A percentile compares a stretch with the other conserved stretches of the same genome.
Evolutionary conservation across 169 alveolate genomes (phyloP).

Genomic region (Plasmodium cynomolgi): DNA sequence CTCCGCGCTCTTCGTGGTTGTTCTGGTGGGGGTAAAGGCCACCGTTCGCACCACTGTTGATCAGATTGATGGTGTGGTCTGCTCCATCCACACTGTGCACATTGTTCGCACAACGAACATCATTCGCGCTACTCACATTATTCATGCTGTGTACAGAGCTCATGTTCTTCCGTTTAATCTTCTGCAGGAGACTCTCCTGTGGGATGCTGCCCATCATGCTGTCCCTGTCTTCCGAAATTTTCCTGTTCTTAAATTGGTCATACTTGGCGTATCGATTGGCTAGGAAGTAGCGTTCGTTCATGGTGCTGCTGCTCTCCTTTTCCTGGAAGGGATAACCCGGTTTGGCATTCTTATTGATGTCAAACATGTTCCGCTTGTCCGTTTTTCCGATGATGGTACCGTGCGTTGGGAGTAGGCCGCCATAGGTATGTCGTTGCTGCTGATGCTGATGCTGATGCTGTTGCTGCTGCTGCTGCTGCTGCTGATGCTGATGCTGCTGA

Average conservation of each 20-base stretch:
- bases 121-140: not conserved
- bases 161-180: constrained; percentile 21
- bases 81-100: not conserved
- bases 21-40: not conserved
- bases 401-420: not conserved
- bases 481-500: not conserved
- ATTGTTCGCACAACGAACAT: not conserved
- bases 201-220: not conserved
- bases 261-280: not conserved
- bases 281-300: not conserved
- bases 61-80: not conserved
- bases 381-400: not conserved
- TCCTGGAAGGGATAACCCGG: not conserved
- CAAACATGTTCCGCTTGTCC: not conserved
- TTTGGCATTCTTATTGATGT: not conserved
- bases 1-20: not conserved
- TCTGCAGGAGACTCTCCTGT: constrained; percentile 49
- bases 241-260: not conserved
- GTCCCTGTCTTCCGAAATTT: not conserved
- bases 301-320: not conserved
- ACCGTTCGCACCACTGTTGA: not conserved
- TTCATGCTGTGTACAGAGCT: not conserved
- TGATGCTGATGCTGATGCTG: not conserved
- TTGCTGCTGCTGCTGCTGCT: not conserved
- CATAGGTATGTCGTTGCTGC: not conserved